Evolutionary conservation across 129 eudicot species (phyloP), one percentile per base, ranked within the genome.

Genomic region (Glebionis coronaria): DNA sequence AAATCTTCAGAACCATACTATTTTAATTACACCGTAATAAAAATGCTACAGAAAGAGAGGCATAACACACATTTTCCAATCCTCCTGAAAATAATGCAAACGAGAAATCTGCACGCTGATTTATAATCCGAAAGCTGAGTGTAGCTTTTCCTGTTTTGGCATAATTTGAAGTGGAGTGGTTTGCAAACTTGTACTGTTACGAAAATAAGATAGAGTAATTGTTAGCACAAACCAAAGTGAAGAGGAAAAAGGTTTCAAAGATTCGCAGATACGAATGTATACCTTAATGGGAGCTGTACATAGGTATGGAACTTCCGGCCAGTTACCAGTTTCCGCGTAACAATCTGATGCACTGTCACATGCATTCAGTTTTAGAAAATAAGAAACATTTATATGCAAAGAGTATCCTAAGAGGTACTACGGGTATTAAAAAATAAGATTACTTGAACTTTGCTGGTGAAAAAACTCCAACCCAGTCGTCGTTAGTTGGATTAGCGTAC

Each of bases 391-490:
- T n/a, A n/a, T n/a, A n/a, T n/a, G n/a, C n/a, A n/a, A n/a, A n/a
- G n/a, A n/a, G n/a, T n/a, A n/a, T n/a, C n/a, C n/a, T n/a, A n/a
- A 23, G 38, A 29, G 16, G 44, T 13, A 21, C 47, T 15, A 19
- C 3, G 21, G 55, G 27, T 12, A 67, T 29, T 4, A 44, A 54
- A 4, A 52, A 28, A 50, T 40, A 9, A 60, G 13, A 12, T 70
- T 90, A 86, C 97, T 90, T 84, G 82, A 90, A 77, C 45, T 79
- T 83, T 14, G 97, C 91, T 3, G 97, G 97, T 52, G 97, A 90
- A 71, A 90, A 90, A 57, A 90, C 95, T 56, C 95, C 97, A 80
- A 90, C 75, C 97, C 95, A 90, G 51, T 90, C 97, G 73, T 78
- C 84, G 13, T 69, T 53, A 44, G 90, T 71, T 67, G 97, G 88